Evolutionary conservation across 441 rosid species (phyloP).

Genomic region (California macrophylla): DNA sequence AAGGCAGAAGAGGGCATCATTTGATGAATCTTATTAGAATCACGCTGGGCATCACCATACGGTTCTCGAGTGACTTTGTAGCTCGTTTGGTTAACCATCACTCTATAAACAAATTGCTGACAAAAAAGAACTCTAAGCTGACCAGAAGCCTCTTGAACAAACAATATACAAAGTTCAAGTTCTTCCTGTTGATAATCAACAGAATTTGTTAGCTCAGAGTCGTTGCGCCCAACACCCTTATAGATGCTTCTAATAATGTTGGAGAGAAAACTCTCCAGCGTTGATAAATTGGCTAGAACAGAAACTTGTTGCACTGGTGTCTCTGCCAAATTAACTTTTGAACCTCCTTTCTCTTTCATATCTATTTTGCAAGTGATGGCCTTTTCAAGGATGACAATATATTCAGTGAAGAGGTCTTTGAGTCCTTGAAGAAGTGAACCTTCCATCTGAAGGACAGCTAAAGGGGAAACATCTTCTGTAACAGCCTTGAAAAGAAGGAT

Average conservation of each 20-base stretch:
- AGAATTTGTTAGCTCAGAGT: constrained; percentile 18
- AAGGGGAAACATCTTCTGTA: constrained; percentile 31
- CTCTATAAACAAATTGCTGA: constrained; percentile 29
- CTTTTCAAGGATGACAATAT: constrained; percentile 34
- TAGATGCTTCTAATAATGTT: constrained; percentile 26
- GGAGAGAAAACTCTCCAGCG: constrained; percentile 32
- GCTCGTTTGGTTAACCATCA: constrained; percentile 22
- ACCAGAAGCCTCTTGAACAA: constrained; percentile 29
- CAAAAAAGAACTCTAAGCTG: constrained; percentile 37
- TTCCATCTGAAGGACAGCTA: constrained; percentile 42
- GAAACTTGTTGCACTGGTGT: constrained; percentile 38
- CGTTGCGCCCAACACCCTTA: constrained; percentile 9
- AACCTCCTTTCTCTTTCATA: constrained; percentile 17
- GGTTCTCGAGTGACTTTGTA: constrained; percentile 16
- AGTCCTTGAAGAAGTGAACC: constrained; percentile 35
- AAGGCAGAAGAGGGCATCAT: constrained; percentile 37
- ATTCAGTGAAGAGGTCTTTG: constrained; percentile 36
- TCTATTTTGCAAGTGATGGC: constrained; percentile 23
- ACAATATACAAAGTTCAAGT: constrained; percentile 23
- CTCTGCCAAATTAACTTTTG: constrained; percentile 25
- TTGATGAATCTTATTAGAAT: constrained; percentile 15
- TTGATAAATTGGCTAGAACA: constrained; percentile 38
- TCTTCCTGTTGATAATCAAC: constrained; percentile 25
- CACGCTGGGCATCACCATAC: constrained; percentile 9
- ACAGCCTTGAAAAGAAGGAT: constrained; percentile 31